Percentiles rank a stretch among this genome's conserved stretches.
phyloP scores from a whole-genome alignment of 257 asterid genomes.

The Galeopsis tetrahit region DNA sequence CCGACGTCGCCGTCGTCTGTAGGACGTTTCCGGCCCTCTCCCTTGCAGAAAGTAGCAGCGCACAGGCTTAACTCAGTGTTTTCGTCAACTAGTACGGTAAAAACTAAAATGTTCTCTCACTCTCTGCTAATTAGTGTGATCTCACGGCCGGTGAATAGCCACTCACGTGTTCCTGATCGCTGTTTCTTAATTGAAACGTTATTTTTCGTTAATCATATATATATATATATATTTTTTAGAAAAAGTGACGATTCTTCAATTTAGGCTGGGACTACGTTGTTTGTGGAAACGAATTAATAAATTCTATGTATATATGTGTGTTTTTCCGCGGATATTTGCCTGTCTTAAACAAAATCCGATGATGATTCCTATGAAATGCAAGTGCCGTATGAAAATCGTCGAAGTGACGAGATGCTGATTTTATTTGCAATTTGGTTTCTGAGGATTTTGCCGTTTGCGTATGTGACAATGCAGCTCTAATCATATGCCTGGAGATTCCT shows the following conservation, averaged over 20 bases:
- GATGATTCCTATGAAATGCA: slow-evolving; percentile 34
- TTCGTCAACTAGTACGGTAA: not conserved
- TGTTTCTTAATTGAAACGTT: not conserved
- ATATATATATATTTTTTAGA: not conserved
- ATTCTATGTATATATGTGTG: not conserved
- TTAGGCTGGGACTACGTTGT: not conserved
- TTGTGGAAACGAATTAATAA: not conserved
- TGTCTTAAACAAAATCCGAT: slow-evolving; percentile 19
- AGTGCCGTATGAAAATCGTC: slow-evolving; percentile 45
- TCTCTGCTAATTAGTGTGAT: not conserved
- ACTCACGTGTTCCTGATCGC: not conserved
- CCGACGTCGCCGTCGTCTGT: not conserved
- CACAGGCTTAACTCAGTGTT: not conserved
- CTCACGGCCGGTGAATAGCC: not conserved
- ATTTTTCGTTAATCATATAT: not conserved
- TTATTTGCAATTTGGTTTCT: slow-evolving; percentile 29
- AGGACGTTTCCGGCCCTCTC: too few species aligned
- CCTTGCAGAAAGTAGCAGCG: not conserved
- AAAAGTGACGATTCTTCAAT: not conserved
- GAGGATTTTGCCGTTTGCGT: slow-evolving; percentile 32
- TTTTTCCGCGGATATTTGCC: not conserved
- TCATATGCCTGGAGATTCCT: not conserved
- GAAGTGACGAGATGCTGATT: slow-evolving; percentile 32
- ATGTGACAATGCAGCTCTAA: not conserved
- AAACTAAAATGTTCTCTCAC: not conserved